A percentile compares a stretch with the other conserved stretches of the same genome.
Evolutionary conservation across 495 filamentous ascomycete genomes (phyloP).

Genomic region (Physcia stellaris): DNA sequence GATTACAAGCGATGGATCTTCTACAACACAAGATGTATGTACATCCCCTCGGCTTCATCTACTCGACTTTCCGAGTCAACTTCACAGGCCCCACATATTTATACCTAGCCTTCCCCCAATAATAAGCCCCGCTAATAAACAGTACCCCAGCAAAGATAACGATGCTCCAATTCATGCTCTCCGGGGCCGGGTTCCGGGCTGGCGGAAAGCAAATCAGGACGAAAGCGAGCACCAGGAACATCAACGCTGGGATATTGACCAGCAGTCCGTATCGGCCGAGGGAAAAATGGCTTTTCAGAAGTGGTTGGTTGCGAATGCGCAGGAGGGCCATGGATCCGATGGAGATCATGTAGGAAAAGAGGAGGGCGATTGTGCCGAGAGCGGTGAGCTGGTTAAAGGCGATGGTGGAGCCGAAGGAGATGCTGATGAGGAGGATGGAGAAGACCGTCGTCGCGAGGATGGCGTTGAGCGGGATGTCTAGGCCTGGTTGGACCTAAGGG

Average conservation of each 20-base stretch:
- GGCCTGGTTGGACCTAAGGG: slow-evolving; percentile 10
- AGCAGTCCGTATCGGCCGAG: slow-evolving; percentile 15
- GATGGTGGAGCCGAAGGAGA: slow-evolving; percentile 33
- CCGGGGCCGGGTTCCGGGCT: slow-evolving; percentile 14
- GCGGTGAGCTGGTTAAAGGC: slow-evolving; percentile 36
- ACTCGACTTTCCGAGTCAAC: slow-evolving; percentile 18
- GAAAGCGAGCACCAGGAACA: slow-evolving; percentile 14
- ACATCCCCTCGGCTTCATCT: too few species aligned
- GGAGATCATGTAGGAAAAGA: slow-evolving; percentile 29
- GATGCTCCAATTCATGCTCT: slow-evolving; percentile 19
- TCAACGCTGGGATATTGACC: slow-evolving; percentile 17
- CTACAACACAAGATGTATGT: too few species aligned
- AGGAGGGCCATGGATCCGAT: slow-evolving; percentile 26
- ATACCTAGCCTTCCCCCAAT: slow-evolving; percentile 24
- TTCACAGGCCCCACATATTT: slow-evolving; percentile 30
- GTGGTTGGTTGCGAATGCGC: slow-evolving; percentile 14
- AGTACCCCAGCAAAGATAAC: slow-evolving; percentile 16
- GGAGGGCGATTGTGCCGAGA: slow-evolving; percentile 26
- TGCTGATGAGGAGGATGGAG: slow-evolving; percentile 28
- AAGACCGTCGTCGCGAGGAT: slow-evolving; percentile 25
- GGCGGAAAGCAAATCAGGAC: slow-evolving; percentile 18
- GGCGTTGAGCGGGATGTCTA: slow-evolving; percentile 23
- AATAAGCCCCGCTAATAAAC: slow-evolving; percentile 25
- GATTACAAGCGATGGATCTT: too few species aligned
- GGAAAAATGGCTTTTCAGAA: slow-evolving; percentile 21